phyloP scores from a whole-genome alignment of 768 basidiomycete species.

The Tubosaeta sp. region DNA sequence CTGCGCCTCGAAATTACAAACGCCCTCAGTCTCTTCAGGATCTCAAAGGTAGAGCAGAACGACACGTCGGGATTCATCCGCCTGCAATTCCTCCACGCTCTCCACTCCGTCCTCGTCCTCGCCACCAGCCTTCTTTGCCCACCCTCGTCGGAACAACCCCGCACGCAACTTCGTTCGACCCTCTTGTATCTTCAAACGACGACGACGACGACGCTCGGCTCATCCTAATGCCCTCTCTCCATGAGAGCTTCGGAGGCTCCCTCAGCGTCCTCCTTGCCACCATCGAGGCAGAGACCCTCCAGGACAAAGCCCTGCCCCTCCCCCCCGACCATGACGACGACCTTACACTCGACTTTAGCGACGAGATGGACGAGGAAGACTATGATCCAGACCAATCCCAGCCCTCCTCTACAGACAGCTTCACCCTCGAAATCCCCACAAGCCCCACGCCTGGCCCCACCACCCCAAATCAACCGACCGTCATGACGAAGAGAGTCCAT shows the following conservation, averaged over 20 bases:
- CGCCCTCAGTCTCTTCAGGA: slow-evolving; percentile 28
- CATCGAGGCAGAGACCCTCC: slow-evolving; percentile 26
- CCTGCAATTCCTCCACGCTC: slow-evolving; percentile 30
- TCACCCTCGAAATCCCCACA: slow-evolving; percentile 17
- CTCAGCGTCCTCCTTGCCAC: slow-evolving; percentile 29
- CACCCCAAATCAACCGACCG: slow-evolving; percentile 30
- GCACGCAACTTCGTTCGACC: neutral
- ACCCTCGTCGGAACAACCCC: slow-evolving; percentile 8
- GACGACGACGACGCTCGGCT: slow-evolving; percentile 16
- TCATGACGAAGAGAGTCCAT: slow-evolving; percentile 67
- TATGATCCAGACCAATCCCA: slow-evolving; percentile 23
- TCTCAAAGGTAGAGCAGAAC: slow-evolving; percentile 18
- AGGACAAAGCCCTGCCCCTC: slow-evolving; percentile 30
- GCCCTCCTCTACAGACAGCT: slow-evolving; percentile 24
- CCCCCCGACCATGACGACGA: slow-evolving; percentile 27
- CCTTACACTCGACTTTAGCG: slow-evolving; percentile 17
- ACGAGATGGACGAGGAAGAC: slow-evolving; percentile 27
- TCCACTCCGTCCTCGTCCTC: slow-evolving; percentile 30
- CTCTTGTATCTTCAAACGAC: neutral
- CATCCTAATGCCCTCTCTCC: slow-evolving; percentile 28
- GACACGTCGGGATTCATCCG: slow-evolving; percentile 4
- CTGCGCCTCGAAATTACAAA: slow-evolving; percentile 34
- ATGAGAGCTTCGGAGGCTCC: slow-evolving; percentile 30
- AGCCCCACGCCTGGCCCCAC: slow-evolving; percentile 5
- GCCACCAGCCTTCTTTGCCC: neutral